Evolutionary conservation across 163 green algal species (phyloP).

Genomic region (Chloromonas sp.): DNA sequence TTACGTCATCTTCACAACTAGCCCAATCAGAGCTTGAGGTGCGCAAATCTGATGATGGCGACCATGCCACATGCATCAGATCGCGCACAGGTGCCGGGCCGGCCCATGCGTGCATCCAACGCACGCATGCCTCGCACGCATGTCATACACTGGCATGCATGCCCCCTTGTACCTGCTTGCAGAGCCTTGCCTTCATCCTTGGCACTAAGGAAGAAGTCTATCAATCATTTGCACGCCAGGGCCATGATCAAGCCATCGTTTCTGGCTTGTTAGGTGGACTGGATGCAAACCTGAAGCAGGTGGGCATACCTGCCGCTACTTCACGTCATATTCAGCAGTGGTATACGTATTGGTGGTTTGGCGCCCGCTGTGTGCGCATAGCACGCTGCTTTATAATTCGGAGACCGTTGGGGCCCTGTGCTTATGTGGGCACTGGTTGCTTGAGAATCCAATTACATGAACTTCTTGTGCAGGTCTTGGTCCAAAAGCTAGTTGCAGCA

Average conservation of each 20-base stretch:
- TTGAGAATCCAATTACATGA: too few species aligned
- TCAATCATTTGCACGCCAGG: neutral
- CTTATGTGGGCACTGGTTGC: too few species aligned
- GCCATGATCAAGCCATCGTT: too few species aligned
- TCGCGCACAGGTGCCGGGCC: neutral
- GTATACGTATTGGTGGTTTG: too few species aligned
- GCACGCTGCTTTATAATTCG: too few species aligned
- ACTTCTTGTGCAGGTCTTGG: neutral
- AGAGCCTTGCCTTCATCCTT: neutral
- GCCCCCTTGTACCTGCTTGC: neutral
- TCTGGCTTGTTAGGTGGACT: too few species aligned
- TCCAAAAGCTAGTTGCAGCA: neutral
- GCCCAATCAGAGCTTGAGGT: neutral
- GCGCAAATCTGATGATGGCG: neutral
- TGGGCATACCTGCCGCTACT: too few species aligned
- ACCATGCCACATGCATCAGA: neutral
- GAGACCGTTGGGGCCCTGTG: too few species aligned
- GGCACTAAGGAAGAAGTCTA: neutral
- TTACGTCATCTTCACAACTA: neutral
- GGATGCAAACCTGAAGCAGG: too few species aligned
- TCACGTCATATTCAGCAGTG: too few species aligned
- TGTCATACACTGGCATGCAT: neutral
- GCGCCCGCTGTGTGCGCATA: too few species aligned
- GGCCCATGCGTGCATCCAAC: too few species aligned
- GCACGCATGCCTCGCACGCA: neutral